Evolutionary conservation across 1,284 basidiomycete species (phyloP).

Genomic region (Naganishia sp.): DNA sequence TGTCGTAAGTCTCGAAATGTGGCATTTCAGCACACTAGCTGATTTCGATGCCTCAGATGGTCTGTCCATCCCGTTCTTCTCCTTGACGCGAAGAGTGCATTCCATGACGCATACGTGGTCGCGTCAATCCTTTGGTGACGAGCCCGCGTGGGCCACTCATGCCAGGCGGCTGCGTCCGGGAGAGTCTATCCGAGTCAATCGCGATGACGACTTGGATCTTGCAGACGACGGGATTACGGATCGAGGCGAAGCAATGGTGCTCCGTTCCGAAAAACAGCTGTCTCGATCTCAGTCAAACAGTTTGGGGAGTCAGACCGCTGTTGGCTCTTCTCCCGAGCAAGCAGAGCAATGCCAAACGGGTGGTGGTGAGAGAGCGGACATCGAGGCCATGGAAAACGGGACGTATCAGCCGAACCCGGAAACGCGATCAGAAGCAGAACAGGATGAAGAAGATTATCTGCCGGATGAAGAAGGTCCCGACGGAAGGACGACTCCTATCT

Average conservation of each 20-base stretch:
- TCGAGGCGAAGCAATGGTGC: conserved; percentile 31
- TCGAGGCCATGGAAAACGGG: conserved; percentile 32
- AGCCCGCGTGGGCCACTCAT: conserved; percentile 74
- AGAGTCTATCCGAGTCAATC: conserved; percentile 78
- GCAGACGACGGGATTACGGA: conserved; percentile 35
- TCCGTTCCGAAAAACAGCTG: conserved; percentile 36
- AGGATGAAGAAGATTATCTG: conserved; percentile 34
- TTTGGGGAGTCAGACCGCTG: conserved; percentile 12
- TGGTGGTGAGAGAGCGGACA: conserved; percentile 42
- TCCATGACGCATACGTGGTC: conserved; percentile 85
- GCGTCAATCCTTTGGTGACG: conserved; percentile 59
- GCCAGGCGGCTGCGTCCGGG: conserved; percentile 66
- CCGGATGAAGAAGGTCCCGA: conserved; percentile 40
- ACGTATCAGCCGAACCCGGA: conserved; percentile 25
- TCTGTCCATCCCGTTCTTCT: conserved; percentile 89
- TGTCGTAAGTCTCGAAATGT: conserved; percentile 61
- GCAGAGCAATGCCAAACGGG: conserved; percentile 31
- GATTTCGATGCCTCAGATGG: conserved; percentile 63
- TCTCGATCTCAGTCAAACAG: conserved; percentile 21
- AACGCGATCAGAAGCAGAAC: conserved; percentile 52
- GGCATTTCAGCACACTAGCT: neutral
- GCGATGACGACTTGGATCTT: conserved; percentile 60
- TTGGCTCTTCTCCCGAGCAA: conserved; percentile 7
- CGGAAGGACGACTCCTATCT: conserved; percentile 44
- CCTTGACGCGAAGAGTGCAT: conserved; percentile 82